Conservation (phyloP, 1,284 basidiomycete genomes). For the Cryptococcus amylolentus region DNA sequence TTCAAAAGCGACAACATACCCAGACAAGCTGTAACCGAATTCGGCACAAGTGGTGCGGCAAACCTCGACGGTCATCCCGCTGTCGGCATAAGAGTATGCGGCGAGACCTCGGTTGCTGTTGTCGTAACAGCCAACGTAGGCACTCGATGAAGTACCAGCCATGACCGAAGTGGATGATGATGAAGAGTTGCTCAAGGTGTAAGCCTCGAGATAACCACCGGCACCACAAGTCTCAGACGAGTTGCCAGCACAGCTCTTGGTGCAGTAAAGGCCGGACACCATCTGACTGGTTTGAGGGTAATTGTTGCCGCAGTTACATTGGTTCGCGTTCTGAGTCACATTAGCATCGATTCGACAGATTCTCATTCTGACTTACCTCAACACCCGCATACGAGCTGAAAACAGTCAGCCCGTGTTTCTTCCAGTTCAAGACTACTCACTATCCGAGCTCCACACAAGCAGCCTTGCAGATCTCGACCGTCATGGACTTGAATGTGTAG, state of each 20-base stretch:
- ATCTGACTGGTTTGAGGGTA: conserved; percentile 8
- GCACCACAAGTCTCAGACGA: conserved; percentile 24
- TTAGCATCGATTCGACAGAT: too few species aligned
- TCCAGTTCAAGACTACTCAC: neutral
- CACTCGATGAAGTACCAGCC: conserved; percentile 8
- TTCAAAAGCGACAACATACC: neutral
- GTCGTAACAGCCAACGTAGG: conserved; percentile 16
- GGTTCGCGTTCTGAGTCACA: conserved; percentile 7
- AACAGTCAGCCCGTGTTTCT: neutral
- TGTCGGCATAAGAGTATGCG: conserved; percentile 15
- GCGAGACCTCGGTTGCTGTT: conserved; percentile 20
- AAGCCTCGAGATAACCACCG: conserved; percentile 12
- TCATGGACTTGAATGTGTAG: conserved; percentile 22
- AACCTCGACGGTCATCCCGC: conserved; percentile 19
- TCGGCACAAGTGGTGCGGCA: conserved; percentile 23
- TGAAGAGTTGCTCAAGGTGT: neutral
- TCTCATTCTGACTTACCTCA: neutral
- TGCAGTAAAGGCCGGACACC: conserved; percentile 11
- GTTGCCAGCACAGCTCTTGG: conserved; percentile 21
- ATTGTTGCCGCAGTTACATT: conserved; percentile 16
- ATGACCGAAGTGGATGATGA: conserved; percentile 4
- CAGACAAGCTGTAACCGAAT: conserved; percentile 16
- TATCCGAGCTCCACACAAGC: conserved; percentile 26
- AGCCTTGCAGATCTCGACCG: conserved; percentile 24
- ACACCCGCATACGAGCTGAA: conserved; percentile 2